phyloP scores from a whole-genome alignment of 179 eudicot species.

The Beta macrorhiza region DNA sequence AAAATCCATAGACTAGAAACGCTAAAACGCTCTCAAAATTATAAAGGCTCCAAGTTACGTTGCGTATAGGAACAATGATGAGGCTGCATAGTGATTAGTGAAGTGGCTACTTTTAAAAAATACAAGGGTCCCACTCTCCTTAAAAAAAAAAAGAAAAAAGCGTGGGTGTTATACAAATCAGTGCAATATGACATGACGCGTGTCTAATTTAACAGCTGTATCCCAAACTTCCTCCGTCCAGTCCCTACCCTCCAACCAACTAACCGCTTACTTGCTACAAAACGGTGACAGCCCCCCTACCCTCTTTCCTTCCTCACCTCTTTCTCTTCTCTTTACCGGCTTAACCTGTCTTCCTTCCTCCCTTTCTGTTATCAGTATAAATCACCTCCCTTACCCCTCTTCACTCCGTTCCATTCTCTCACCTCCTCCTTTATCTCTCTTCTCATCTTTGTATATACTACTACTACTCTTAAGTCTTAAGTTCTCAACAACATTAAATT shows the following conservation, averaged over 20 bases:
- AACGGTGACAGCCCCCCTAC: constrained; percentile 15
- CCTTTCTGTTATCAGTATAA: constrained; percentile 29
- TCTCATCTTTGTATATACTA: background rate
- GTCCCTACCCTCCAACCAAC: constrained; percentile 33
- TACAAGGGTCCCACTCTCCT: background rate
- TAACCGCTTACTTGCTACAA: constrained; percentile 33
- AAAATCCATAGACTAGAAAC: constrained; percentile 11
- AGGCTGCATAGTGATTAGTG: constrained; percentile 17
- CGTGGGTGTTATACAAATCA: constrained; percentile 29
- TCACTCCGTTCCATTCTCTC: constrained; percentile 16
- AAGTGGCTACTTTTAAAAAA: constrained; percentile 2
- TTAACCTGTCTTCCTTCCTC: constrained; percentile 31
- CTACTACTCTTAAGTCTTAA: too few relatives aligned
- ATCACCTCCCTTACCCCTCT: constrained; percentile 12
- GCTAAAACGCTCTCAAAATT: constrained; percentile 10
- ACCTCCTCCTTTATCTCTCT: background rate
- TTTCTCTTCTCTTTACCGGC: constrained; percentile 29
- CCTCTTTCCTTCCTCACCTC: background rate
- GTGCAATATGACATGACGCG: constrained; percentile 37
- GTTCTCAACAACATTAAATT: too few relatives aligned
- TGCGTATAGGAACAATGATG: constrained; percentile 22
- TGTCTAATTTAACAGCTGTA: constrained; percentile 43
- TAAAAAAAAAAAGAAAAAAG: background rate
- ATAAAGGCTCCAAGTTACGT: constrained; percentile 15
- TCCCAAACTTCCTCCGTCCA: constrained; percentile 40